Evolutionary conservation across 305 asterid species (phyloP).

Genomic region (Plantago lanceolata): DNA sequence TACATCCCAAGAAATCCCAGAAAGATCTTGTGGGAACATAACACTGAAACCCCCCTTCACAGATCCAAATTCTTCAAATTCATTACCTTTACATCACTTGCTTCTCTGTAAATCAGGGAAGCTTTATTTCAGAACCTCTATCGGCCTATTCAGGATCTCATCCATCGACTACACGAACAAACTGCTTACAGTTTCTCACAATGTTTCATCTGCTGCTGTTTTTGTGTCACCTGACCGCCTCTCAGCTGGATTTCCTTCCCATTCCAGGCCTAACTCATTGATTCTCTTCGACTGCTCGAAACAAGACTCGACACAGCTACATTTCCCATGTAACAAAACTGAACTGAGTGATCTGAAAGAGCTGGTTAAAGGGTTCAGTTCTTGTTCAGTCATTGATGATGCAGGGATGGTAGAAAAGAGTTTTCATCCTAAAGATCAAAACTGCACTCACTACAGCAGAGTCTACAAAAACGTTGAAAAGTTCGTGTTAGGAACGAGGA

Average conservation of each 20-base stretch:
- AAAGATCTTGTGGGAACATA: slow-evolving; percentile 32
- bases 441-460: slow-evolving; percentile 42
- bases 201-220: slow-evolving; percentile 30
- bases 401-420: slow-evolving; percentile 15
- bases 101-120: slow-evolving; percentile 46
- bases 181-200: slow-evolving; percentile 35
- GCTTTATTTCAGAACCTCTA: slow-evolving; percentile 40
- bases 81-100: slow-evolving; percentile 29
- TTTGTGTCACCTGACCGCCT: slow-evolving; percentile 34
- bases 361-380: not conserved
- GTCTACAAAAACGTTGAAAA: slow-evolving; percentile 21
- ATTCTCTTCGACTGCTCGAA: slow-evolving; percentile 37
- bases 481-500: slow-evolving; percentile 39
- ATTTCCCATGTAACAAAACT: slow-evolving; percentile 16
- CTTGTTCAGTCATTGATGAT: slow-evolving; percentile 35
- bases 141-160: slow-evolving; percentile 42
- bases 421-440: slow-evolving; percentile 34
- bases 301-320: not conserved
- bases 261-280: slow-evolving; percentile 36
- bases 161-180: slow-evolving; percentile 41
- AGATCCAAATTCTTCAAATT: slow-evolving; percentile 1
- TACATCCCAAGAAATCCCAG: slow-evolving; percentile 26
- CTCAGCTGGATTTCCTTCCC: slow-evolving; percentile 40
- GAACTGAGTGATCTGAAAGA: not conserved
- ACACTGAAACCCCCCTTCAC: slow-evolving; percentile 30